Evolutionary conservation across 2,329 filamentous ascomycete genomes (phyloP).

Genomic region (Venturia nashicola): DNA sequence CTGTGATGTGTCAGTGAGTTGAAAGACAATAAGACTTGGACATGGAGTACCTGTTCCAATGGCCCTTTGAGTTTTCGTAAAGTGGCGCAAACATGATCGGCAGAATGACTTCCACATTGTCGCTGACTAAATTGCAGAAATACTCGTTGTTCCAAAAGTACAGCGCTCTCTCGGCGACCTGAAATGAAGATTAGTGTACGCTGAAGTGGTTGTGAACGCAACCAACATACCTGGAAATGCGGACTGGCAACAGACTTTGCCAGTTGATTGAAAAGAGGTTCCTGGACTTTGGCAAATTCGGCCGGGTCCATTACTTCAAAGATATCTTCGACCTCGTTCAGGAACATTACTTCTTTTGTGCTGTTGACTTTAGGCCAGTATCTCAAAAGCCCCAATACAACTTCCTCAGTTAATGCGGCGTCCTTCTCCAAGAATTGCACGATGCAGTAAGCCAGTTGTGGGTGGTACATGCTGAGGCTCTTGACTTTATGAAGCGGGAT

Average conservation of each 20-base stretch:
- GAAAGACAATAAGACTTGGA: slow-evolving; percentile 3
- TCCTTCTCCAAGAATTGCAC: slow-evolving; percentile 98
- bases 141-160: slow-evolving; percentile 99
- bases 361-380: slow-evolving; percentile 99
- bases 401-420: slow-evolving; percentile 91
- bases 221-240: slow-evolving; percentile 65
- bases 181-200: not conserved
- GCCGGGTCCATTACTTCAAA: slow-evolving; percentile 99
- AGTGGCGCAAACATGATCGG: slow-evolving; percentile 98
- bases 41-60: slow-evolving; percentile 80
- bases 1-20: slow-evolving; percentile 38
- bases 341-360: slow-evolving; percentile 99
- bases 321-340: slow-evolving; percentile 98
- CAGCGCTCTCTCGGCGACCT: slow-evolving; percentile 86
- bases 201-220: not conserved
- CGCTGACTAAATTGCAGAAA: slow-evolving; percentile 97
- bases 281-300: slow-evolving; percentile 97
- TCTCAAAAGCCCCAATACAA: slow-evolving; percentile 83
- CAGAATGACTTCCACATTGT: slow-evolving; percentile 96
- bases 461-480: slow-evolving; percentile 99
- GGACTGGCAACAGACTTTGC: slow-evolving; percentile 97
- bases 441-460: slow-evolving; percentile 95
- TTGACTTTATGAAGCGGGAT: slow-evolving; percentile 96
- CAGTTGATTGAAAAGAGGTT: slow-evolving; percentile 91
- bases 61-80: slow-evolving; percentile 97